Evolutionary conservation across 805 yeast species (phyloP).

Genomic region (Nakazawaea peltata): DNA sequence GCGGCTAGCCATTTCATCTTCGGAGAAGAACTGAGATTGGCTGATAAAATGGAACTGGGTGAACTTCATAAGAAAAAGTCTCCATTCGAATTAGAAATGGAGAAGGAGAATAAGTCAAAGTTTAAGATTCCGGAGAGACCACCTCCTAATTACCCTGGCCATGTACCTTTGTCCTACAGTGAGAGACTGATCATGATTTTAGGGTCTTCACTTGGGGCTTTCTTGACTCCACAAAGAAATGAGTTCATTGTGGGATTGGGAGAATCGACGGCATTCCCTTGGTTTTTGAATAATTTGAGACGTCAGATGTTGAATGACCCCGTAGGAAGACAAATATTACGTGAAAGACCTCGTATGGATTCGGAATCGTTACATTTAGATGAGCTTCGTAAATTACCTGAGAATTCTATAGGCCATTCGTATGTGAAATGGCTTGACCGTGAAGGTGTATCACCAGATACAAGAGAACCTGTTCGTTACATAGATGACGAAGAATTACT

Average conservation of each 20-base stretch:
- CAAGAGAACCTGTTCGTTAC: slow-evolving; percentile 79
- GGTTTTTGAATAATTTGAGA: slow-evolving; percentile 54
- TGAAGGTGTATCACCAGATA: slow-evolving; percentile 92
- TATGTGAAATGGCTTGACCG: slow-evolving; percentile 75
- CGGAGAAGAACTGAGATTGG: slow-evolving; percentile 42
- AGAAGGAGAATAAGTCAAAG: slow-evolving; percentile 17
- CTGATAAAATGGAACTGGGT: slow-evolving; percentile 51
- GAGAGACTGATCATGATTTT: slow-evolving; percentile 61
- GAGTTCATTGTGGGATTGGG: slow-evolving; percentile 78
- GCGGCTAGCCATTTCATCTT: slow-evolving; percentile 15
- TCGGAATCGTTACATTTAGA: slow-evolving; percentile 60
- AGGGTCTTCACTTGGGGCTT: slow-evolving; percentile 64
- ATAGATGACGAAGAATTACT: slow-evolving; percentile 89
- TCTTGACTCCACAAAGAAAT: slow-evolving; percentile 67
- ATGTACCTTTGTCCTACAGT: slow-evolving; percentile 59
- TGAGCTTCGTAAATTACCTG: slow-evolving; percentile 48
- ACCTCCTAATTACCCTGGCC: slow-evolving; percentile 56
- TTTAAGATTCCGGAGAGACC: slow-evolving; percentile 26
- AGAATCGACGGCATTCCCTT: slow-evolving; percentile 78
- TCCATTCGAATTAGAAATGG: slow-evolving; percentile 22
- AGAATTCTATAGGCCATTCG: slow-evolving; percentile 68
- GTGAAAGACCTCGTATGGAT: slow-evolving; percentile 80
- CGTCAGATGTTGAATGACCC: slow-evolving; percentile 68
- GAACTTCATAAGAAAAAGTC: slow-evolving; percentile 31
- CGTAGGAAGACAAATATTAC: slow-evolving; percentile 68